Conservation (phyloP, 78 protist genomes). For the Monocercomonoides exilis region DNA sequence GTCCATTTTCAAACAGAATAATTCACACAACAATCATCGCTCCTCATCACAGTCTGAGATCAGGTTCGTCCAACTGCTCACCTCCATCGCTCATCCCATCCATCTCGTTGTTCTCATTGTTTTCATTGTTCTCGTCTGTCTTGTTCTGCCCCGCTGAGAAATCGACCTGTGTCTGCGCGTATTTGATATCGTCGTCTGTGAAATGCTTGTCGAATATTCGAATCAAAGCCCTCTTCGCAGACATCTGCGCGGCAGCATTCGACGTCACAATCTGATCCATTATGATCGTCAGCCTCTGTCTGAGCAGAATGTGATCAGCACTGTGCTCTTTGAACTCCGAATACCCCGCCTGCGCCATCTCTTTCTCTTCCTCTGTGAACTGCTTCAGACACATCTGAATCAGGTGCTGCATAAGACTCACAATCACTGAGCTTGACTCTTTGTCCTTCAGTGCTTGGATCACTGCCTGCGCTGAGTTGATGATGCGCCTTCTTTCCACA, state of each 20-base stretch:
- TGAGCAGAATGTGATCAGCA: neutral
- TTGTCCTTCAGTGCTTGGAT: neutral
- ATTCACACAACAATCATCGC: too few species aligned
- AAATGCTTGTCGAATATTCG: neutral
- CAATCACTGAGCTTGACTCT: neutral
- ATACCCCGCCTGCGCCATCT: neutral
- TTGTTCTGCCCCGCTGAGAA: too few species aligned
- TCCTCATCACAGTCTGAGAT: too few species aligned
- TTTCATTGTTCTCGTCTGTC: too few species aligned
- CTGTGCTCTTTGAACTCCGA: neutral
- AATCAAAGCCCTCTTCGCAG: neutral
- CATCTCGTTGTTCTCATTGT: too few species aligned
- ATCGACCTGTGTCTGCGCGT: neutral
- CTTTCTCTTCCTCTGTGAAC: neutral
- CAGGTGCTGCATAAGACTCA: neutral
- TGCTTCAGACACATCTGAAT: neutral
- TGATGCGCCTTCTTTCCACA: neutral
- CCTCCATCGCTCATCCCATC: too few species aligned
- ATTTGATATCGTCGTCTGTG: neutral
- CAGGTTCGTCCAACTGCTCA: too few species aligned
- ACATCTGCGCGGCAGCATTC: neutral
- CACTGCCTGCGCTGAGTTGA: neutral
- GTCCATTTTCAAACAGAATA: too few species aligned
- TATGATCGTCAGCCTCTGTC: neutral
- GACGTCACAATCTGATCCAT: neutral